Evolutionary conservation across 306 rosid species (phyloP).

Genomic region (Pterocarpus macrocarpus): DNA sequence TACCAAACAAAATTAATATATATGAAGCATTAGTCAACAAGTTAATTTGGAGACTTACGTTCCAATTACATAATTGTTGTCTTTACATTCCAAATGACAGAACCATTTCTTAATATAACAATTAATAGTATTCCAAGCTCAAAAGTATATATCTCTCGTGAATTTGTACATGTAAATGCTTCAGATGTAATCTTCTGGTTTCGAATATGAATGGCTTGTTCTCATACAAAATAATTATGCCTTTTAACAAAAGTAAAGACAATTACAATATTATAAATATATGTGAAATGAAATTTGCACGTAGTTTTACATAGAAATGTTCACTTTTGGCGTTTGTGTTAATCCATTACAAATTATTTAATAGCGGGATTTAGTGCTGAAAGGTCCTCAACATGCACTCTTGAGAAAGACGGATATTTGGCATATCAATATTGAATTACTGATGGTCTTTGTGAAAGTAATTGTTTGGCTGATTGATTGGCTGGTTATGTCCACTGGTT

Average conservation of each 20-base stretch:
- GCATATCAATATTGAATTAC: not conserved
- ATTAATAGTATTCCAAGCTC: too few relatives aligned
- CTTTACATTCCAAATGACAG: too few relatives aligned
- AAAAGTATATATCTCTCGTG: not conserved
- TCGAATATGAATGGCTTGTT: not conserved
- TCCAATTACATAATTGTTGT: not conserved
- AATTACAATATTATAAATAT: not conserved
- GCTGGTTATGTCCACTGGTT: not conserved
- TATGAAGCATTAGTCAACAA: not conserved
- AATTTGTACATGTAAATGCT: not conserved
- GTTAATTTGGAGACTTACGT: not conserved
- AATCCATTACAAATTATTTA: not conserved
- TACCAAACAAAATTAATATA: too few relatives aligned
- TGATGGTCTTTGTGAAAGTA: not conserved
- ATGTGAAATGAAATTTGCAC: not conserved
- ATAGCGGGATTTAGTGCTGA: not conserved
- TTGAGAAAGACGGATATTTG: not conserved
- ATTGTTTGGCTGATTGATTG: not conserved
- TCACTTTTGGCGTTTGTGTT: slow-evolving; percentile 6
- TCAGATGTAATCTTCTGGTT: not conserved
- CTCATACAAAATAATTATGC: not conserved
- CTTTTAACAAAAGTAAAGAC: not conserved
- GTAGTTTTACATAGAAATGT: not conserved
- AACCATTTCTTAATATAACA: too few relatives aligned
- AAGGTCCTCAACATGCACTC: not conserved